Evolutionary conservation across 2,329 filamentous ascomycete species (phyloP), one percentile per base, ranked within the genome.

Genomic region (Pseudocercospora cruenta): DNA sequence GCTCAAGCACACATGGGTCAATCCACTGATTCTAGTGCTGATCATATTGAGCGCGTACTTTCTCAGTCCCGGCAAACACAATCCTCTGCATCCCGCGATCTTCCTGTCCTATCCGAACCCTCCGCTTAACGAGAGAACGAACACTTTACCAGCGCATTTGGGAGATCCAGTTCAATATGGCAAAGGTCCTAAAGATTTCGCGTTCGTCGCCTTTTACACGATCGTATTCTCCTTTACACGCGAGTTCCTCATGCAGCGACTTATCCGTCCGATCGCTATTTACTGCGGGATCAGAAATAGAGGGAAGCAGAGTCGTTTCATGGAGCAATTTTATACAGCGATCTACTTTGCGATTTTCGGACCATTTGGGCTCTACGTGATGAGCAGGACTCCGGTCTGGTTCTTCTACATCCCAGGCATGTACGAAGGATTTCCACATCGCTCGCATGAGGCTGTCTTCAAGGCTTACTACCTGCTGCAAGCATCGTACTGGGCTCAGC

Each of bases 391-490:
- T n/a, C 90, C 93, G 7, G 88, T 97, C 49, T 97, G 93, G 94
- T 97, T 96, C 80, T 97, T 96, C 85, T 94, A 96, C 82, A 95
- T 92, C 1, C 84, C 83, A 28, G 92, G 88, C 78, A 96, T 97
- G 92, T 97, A 96, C 80, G 92, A 94, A 79, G 84, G 83, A 19
- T 97, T 93, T 79, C 94, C 94, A 4, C 94, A 97, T 80, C 86
- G 87, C 73, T 90, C 90, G 28, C 93, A 96, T 77, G 90, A 91
- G 69, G 91, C 84, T 65, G 74, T 86, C 45, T 93, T 97, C 87
- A 98, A 98, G 84, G 93, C 94, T 67, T 98, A 97, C 82, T 98
- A 98, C 79, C 85, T 98, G 69, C 91, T 97, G 74, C 90, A 98
- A 81, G 94, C 93, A 51, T 91, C 91, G 71, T 98, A 97, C 85